These are phyloP conservation scores for Paradendryphiella salina DNA, from an alignment of 2,329 filamentous ascomycete species.

Conservation along the genomic window DNA sequence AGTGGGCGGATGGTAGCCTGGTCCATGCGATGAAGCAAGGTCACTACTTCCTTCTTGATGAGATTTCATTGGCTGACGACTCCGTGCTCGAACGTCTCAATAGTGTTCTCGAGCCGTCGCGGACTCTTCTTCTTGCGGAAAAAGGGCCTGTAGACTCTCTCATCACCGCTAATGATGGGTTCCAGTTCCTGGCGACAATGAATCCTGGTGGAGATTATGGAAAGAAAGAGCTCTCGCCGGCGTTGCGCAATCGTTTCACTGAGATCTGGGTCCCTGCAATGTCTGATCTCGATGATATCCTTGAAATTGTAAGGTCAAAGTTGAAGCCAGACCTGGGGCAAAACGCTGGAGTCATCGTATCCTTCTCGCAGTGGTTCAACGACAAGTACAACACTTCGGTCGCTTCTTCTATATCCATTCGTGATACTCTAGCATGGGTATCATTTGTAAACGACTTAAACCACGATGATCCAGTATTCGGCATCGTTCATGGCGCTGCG, in stretches of 20 bases:
- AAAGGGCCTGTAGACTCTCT: conserved; percentile 86
- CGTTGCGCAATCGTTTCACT: conserved; percentile 92
- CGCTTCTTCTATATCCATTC: conserved; percentile 79
- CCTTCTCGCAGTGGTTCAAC: conserved; percentile 93
- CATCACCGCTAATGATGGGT: conserved; percentile 73
- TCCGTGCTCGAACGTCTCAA: conserved; percentile 96
- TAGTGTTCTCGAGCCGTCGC: conserved; percentile 87
- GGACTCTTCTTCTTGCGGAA: conserved; percentile 86
- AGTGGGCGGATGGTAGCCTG: conserved; percentile 93
- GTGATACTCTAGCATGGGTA: conserved; percentile 91
- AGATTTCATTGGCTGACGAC: conserved; percentile 96
- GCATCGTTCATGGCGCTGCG: conserved; percentile 80
- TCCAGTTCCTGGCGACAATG: conserved; percentile 98
- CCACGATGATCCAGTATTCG: conserved; percentile 53
- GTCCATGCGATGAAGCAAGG: conserved; percentile 92
- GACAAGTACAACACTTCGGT: conserved; percentile 74
- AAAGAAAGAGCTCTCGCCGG: conserved; percentile 95
- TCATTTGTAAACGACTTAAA: conserved; percentile 79
- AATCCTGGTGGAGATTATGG: conserved; percentile 98
- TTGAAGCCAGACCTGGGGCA: conserved; percentile 60
- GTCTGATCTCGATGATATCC: conserved; percentile 80
- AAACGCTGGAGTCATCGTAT: conserved; percentile 71
- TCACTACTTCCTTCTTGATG: conserved; percentile 90
- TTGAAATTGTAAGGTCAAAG: conserved; percentile 83
- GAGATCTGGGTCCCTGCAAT: conserved; percentile 97